A percentile compares a stretch with the other conserved stretches of the same genome.
Evolutionary conservation across 495 filamentous ascomycete genomes (phyloP).

Genomic region (Neurospora sp.): DNA sequence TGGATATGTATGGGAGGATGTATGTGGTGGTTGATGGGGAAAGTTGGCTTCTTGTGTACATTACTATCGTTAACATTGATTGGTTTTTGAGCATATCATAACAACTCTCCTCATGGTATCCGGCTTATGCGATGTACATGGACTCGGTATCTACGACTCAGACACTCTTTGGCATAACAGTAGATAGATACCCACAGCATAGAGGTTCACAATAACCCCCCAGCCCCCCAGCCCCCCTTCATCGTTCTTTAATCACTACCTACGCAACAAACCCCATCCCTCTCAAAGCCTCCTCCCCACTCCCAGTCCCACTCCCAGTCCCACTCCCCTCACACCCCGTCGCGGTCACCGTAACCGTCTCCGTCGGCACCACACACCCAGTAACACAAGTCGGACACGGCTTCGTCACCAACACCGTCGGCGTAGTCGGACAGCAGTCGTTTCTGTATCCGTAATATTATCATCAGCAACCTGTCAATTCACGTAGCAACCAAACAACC

Average conservation of each 20-base stretch:
- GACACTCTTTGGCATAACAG: background rate
- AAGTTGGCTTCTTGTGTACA: background rate
- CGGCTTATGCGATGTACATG: background rate
- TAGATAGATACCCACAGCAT: background rate
- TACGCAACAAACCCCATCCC: background rate
- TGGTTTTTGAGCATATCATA: background rate
- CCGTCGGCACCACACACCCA: background rate
- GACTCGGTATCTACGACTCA: background rate
- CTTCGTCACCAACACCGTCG: background rate
- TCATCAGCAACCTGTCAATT: background rate
- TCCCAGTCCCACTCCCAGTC: background rate
- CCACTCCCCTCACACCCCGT: background rate
- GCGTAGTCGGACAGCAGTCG: background rate
- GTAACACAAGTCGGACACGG: background rate
- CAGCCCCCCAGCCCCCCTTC: background rate
- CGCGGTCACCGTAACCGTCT: background rate
- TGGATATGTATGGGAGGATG: background rate
- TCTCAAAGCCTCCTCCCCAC: background rate
- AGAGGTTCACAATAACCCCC: background rate
- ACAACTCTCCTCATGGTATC: background rate
- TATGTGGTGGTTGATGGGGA: background rate
- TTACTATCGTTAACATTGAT: background rate
- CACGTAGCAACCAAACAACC: background rate
- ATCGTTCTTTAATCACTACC: background rate
- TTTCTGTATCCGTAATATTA: background rate